phyloP scores from a whole-genome alignment of 306 rosid genomes.

The Inga oerstediana region DNA sequence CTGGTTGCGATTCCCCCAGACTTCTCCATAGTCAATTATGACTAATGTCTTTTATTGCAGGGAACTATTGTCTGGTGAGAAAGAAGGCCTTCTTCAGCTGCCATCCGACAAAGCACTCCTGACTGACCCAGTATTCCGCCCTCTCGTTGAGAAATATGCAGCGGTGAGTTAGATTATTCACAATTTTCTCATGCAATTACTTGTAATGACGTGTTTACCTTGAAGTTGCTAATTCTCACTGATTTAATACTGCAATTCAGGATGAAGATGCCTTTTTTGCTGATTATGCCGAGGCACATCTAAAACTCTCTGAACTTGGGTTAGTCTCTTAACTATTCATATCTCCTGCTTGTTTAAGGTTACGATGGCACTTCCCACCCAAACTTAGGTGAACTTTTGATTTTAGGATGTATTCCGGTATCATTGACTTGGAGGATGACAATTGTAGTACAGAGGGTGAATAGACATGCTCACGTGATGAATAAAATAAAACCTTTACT shows the following conservation, averaged over 20 bases:
- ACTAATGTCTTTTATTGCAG: conserved; percentile 34
- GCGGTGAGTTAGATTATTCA: conserved; percentile 50
- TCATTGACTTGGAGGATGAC: background rate
- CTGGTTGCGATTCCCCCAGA: too few species aligned
- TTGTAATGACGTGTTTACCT: background rate
- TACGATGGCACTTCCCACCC: background rate
- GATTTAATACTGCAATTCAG: conserved; percentile 35
- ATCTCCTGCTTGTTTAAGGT: background rate
- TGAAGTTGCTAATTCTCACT: background rate
- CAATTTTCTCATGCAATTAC: background rate
- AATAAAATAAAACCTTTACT: too few species aligned
- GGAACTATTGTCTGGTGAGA: conserved; percentile 77
- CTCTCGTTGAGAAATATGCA: conserved; percentile 96
- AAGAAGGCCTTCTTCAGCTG: conserved; percentile 85
- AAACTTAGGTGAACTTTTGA: background rate
- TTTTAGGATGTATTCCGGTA: background rate
- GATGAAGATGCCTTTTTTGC: conserved; percentile 91
- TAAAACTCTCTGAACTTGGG: conserved; percentile 96
- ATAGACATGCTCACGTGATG: background rate
- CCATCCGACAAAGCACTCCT: conserved; percentile 86
- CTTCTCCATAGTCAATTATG: background rate
- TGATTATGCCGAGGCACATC: conserved; percentile 74
- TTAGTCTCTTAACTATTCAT: conserved; percentile 22
- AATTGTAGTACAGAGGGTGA: background rate
- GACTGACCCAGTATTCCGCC: conserved; percentile 86